Base-by-base conservation (phyloP, 176 grass and related monocot genomes). In the Poa annua region DNA sequence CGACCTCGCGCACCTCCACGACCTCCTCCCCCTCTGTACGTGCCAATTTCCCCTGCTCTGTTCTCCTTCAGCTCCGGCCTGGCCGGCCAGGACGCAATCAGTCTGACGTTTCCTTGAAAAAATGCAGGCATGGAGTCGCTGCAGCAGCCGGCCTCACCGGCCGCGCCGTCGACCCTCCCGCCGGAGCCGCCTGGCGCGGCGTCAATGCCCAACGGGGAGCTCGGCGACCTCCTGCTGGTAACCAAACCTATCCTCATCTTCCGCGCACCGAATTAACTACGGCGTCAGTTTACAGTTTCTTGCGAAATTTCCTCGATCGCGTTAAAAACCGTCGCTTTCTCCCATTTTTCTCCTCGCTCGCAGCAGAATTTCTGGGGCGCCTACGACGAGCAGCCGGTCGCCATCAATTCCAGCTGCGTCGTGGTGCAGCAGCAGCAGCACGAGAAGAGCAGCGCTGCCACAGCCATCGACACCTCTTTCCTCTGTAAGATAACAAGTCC, bases 181-280 rank as follows among this genome's bases (percentile, higher is more conserved):
- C 17, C 61, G 45, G 41, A 70, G 59, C 26, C 8, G 59, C 66
- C 48, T 45, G 49, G 16, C 3, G 14, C 75, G 2, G 83, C 42
- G 69, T 63, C 80, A 11, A 36, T 78, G 66, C 74, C 91, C 32
- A 73, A 29, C 70, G 77, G 86, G 32, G 87, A 90, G 21, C 78
- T 94, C 21, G 89, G 88, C 25, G 87, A 88, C 76, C 81, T 94
- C 32, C 61, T 94, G 78, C 91, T 90, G 85, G 94, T 97, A 74
- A 4, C 35, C 17, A 42, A 65, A 3, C 63, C 25, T 10, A 44
- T 29, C 4, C 35, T 11, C n/a, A 63, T 44, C 35, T 32, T 0
- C 12, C 5, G 29, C 1, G 29, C n/a, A n/a, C 68, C 39, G 71
- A 33, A 52, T 71, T 65, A 85, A 89, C 74, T 22, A 42, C 7